phyloP scores from a whole-genome alignment of 2,329 filamentous ascomycete genomes.

The Aurifilum marmelostoma region DNA sequence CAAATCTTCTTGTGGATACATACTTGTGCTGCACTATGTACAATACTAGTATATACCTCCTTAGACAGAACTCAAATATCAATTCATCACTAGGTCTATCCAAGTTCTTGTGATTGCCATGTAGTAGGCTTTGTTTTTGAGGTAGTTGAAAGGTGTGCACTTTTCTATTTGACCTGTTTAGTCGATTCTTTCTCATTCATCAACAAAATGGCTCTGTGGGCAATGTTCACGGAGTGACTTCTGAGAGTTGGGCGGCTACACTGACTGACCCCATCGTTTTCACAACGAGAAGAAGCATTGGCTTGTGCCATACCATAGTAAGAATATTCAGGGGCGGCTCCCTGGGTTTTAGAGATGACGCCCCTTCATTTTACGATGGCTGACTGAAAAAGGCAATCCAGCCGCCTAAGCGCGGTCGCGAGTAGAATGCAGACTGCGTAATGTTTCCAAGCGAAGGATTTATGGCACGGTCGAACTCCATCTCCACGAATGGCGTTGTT shows the following conservation, averaged over 20 bases:
- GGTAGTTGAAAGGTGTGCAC: too few relatives aligned
- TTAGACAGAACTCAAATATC: background rate
- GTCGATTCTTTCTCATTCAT: background rate
- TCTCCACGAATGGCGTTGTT: conserved; percentile 18
- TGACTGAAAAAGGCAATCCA: conserved; percentile 1
- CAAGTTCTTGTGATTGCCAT: too few relatives aligned
- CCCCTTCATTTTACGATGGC: conserved; percentile 13
- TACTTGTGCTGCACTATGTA: background rate
- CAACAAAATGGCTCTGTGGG: background rate
- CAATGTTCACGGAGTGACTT: background rate
- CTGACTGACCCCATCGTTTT: background rate
- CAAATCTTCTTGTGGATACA: background rate
- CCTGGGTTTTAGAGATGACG: background rate
- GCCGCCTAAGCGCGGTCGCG: conserved; percentile 22
- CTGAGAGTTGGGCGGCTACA: background rate
- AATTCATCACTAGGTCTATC: too few relatives aligned
- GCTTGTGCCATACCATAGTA: background rate
- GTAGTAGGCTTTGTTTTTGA: too few relatives aligned
- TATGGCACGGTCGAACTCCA: background rate
- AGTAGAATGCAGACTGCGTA: conserved; percentile 15
- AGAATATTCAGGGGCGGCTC: conserved; percentile 3
- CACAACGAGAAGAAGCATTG: background rate
- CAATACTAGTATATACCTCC: background rate
- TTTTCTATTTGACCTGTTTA: background rate
- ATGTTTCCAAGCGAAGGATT: conserved; percentile 4